Percentiles rank a stretch among this genome's conserved stretches.
phyloP scores from a whole-genome alignment of 768 basidiomycete species.

The Infundibulicybe gibba region DNA sequence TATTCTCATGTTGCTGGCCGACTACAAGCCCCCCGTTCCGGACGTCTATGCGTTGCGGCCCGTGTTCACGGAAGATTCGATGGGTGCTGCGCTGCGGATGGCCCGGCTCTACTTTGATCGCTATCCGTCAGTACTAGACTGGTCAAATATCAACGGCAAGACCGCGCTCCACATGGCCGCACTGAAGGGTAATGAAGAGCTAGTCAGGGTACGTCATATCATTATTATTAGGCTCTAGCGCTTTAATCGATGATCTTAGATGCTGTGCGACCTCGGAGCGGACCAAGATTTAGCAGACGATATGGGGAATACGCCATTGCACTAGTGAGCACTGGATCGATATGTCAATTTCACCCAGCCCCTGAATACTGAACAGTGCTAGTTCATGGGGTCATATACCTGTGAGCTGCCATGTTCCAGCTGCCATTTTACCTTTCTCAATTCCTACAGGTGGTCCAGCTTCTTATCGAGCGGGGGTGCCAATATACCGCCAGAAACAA shows the following conservation, averaged over 20 bases:
- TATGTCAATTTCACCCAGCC: conserved; percentile 7
- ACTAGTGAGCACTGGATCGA: conserved; percentile 63
- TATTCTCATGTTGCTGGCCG: conserved; percentile 89
- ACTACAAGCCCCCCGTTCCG: conserved; percentile 54
- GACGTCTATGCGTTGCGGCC: conserved; percentile 44
- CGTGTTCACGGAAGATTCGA: conserved; percentile 50
- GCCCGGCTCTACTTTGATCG: conserved; percentile 83
- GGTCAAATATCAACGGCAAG: conserved; percentile 88
- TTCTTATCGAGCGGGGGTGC: conserved; percentile 87
- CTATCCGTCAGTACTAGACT: conserved; percentile 84
- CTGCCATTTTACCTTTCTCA: conserved; percentile 6
- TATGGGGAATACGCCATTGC: conserved; percentile 88
- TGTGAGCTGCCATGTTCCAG: conserved; percentile 34
- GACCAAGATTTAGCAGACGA: conserved; percentile 89
- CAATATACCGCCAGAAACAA: conserved; percentile 83
- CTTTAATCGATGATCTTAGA: conserved; percentile 39
- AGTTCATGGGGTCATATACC: conserved; percentile 86
- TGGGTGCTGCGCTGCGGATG: conserved; percentile 80
- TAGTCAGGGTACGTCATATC: conserved; percentile 65
- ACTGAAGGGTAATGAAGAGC: conserved; percentile 84
- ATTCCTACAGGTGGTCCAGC: conserved; percentile 62
- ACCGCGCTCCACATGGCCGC: conserved; percentile 89
- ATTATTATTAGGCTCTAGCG: background rate
- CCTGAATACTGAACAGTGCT: conserved; percentile 43
- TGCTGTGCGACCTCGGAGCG: conserved; percentile 88